Evolutionary conservation across 164 flowering plant species (phyloP).

Genomic region (Hamamelis virginiana): DNA sequence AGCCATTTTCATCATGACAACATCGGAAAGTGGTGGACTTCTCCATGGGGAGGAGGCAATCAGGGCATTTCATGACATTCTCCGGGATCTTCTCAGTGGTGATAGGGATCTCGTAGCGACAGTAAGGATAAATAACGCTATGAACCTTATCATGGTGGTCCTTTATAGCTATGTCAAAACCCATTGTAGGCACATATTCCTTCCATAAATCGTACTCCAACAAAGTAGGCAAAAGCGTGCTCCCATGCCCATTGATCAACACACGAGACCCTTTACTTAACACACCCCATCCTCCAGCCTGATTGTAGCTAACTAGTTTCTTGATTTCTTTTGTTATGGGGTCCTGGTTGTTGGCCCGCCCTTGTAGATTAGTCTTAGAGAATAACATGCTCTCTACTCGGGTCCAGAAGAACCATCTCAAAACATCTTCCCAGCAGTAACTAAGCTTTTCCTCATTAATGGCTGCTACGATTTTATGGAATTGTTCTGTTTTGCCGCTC

Average conservation of each 20-base stretch:
- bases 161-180: neutral
- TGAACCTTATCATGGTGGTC: constrained; percentile 2
- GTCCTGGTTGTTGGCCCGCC: constrained; percentile 8
- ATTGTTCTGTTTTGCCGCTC: constrained; percentile 6
- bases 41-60: neutral
- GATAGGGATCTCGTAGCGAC: constrained; percentile 8
- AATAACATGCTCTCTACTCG: constrained; percentile 21
- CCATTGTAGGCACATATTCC: neutral
- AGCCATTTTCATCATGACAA: neutral
- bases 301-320: constrained; percentile 15
- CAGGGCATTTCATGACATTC: constrained; percentile 3
- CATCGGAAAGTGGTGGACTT: neutral
- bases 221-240: neutral
- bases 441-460: too few relatives aligned
- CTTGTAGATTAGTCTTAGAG: constrained; percentile 20
- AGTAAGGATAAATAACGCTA: neutral
- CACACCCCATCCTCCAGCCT: constrained; percentile 12
- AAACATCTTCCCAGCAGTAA: too few relatives aligned
- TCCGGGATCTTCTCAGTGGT: constrained; percentile 9
- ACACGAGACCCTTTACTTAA: constrained; percentile 7
- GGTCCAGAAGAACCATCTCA: constrained; percentile 19
- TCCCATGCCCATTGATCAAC: constrained; percentile 8
- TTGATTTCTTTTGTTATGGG: constrained; percentile 8
- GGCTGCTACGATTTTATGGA: too few relatives aligned
- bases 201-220: neutral